Percentiles rank a stretch among this genome's conserved stretches.
Evolutionary conservation across 2,329 filamentous ascomycete genomes (phyloP).

Genomic region (Penicillium sclerotigenum): DNA sequence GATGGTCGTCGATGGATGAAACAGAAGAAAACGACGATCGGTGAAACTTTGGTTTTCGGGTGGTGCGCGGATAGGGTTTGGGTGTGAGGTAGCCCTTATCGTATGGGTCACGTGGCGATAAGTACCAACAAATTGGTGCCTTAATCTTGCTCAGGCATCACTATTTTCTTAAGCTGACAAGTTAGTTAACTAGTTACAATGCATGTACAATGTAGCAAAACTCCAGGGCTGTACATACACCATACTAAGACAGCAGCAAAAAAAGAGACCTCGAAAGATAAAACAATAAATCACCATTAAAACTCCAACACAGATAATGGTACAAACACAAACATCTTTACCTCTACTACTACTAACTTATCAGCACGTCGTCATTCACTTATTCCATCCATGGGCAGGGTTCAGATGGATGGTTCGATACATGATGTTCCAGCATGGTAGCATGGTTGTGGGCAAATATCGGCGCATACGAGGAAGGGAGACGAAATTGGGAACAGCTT

Average conservation of each 20-base stretch:
- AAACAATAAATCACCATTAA: background rate
- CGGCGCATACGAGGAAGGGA: constrained; percentile 18
- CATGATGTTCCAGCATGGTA: constrained; percentile 8
- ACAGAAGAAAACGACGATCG: constrained; percentile 21
- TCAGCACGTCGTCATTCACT: constrained; percentile 1
- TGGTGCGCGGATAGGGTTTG: constrained; percentile 35
- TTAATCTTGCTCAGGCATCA: background rate
- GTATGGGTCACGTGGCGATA: background rate
- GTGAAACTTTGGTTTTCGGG: constrained; percentile 27
- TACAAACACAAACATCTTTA: constrained; percentile 6
- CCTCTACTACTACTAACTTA: constrained; percentile 3
- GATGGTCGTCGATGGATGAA: constrained; percentile 30
- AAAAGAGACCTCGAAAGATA: background rate
- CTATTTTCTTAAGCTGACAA: background rate
- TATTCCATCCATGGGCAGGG: background rate
- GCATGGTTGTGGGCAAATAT: constrained; percentile 4
- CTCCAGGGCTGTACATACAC: background rate
- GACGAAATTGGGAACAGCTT: constrained; percentile 20
- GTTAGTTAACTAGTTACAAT: background rate
- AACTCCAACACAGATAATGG: background rate
- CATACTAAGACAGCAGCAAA: background rate
- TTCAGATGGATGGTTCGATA: constrained; percentile 10
- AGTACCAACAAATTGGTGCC: background rate
- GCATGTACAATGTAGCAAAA: background rate
- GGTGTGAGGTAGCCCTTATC: background rate